Conservation (phyloP, 164 flowering plant species). For the Stephania cephalantha region DNA sequence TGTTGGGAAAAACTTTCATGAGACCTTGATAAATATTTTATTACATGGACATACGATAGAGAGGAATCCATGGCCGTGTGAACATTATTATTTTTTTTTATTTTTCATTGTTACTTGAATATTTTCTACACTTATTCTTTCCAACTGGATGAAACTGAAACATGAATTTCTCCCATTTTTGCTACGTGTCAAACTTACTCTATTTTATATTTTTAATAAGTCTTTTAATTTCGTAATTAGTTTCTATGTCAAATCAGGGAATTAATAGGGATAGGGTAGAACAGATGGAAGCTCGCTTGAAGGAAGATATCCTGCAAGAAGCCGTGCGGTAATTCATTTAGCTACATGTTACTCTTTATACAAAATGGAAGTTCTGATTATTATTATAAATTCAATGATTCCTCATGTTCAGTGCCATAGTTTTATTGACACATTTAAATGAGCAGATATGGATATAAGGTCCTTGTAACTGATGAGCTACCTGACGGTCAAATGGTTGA, state of each 20-base stretch:
- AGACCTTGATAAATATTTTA: not conserved
- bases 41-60: not conserved
- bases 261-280: constrained; percentile 87
- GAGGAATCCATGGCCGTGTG: not conserved
- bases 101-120: not conserved
- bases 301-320: constrained; percentile 79
- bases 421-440: constrained; percentile 24
- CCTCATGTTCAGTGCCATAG: not conserved
- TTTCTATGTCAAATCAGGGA: constrained; percentile 44
- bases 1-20: not conserved
- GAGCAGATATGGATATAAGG: constrained; percentile 93
- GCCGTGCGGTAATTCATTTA: constrained; percentile 60
- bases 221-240: constrained; percentile 9
- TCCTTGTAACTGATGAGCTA: constrained; percentile 98
- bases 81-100: not conserved
- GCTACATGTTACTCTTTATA: constrained; percentile 3
- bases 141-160: too few species aligned
- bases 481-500: constrained; percentile 99
- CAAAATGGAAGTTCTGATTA: not conserved
- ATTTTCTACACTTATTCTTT: not conserved
- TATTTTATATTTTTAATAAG: not conserved
- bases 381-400: constrained; percentile 4
- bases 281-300: constrained; percentile 89
- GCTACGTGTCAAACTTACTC: not conserved
- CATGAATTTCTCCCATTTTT: not conserved